phyloP scores from a whole-genome alignment of 176 grass and related monocot species.

The Aegilops longissima region DNA sequence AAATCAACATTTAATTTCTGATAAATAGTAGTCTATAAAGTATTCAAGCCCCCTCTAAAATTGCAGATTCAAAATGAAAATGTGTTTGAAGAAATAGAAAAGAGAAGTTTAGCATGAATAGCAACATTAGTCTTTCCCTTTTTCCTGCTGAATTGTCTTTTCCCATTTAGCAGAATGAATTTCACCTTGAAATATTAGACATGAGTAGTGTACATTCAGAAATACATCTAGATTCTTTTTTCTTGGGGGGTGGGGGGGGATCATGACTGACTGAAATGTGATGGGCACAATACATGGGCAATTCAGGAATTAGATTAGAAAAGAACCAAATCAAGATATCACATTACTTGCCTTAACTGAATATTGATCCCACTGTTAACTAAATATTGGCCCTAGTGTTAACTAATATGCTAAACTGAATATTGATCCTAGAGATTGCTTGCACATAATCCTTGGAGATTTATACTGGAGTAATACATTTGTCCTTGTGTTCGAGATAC shows the following conservation, averaged over 20 bases:
- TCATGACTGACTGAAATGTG: not conserved
- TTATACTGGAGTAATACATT: too few species aligned
- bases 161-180: not conserved
- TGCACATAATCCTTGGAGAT: too few species aligned
- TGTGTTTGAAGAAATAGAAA: not conserved
- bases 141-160: not conserved
- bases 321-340: not conserved
- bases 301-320: not conserved
- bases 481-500: too few species aligned
- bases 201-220: not conserved
- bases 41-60: conserved; percentile 2
- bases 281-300: not conserved
- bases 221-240: not conserved
- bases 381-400: too few species aligned
- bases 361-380: too few species aligned
- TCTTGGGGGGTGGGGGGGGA: too few species aligned
- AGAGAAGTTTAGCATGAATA: not conserved
- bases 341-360: not conserved
- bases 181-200: not conserved
- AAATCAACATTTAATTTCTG: not conserved
- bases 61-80: not conserved
- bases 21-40: not conserved
- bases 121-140: not conserved
- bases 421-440: too few species aligned
- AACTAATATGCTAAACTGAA: too few species aligned